phyloP scores from a whole-genome alignment of 208 protist genomes.

The Chromosphaera perkinsii region DNA sequence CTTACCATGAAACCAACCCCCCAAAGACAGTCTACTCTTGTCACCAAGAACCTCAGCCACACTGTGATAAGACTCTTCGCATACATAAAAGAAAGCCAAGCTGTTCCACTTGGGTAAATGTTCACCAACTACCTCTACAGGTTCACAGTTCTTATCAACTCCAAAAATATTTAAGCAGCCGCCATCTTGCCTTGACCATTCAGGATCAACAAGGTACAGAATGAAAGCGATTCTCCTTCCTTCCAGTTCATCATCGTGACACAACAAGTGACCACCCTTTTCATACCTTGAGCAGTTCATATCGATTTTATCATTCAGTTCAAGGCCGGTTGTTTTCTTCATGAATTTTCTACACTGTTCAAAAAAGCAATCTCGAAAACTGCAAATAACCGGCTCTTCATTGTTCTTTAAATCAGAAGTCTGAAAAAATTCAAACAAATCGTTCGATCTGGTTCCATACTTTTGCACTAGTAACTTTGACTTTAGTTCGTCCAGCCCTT shows the following conservation, averaged over 20 bases:
- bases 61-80: background rate
- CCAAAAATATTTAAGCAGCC: constrained; percentile 9
- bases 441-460: no score
- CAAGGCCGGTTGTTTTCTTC: no score
- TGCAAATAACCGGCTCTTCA: no score
- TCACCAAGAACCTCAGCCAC: background rate
- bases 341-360: no score
- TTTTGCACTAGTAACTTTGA: no score
- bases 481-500: no score
- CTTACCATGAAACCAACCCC: constrained; percentile 12
- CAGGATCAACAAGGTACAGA: constrained; percentile 1
- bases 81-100: constrained; percentile 9
- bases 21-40: background rate
- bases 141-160: background rate
- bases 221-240: constrained; percentile 6
- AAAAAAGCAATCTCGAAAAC: no score
- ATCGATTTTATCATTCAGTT: background rate
- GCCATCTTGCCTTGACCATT: constrained; percentile 8
- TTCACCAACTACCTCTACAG: background rate
- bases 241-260: constrained; percentile 28
- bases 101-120: background rate
- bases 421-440: no score
- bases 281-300: background rate
- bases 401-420: no score
- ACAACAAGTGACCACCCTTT: constrained; percentile 11